Conservation (phyloP, 495 filamentous ascomycete genomes). For the Neurospora discreta region DNA sequence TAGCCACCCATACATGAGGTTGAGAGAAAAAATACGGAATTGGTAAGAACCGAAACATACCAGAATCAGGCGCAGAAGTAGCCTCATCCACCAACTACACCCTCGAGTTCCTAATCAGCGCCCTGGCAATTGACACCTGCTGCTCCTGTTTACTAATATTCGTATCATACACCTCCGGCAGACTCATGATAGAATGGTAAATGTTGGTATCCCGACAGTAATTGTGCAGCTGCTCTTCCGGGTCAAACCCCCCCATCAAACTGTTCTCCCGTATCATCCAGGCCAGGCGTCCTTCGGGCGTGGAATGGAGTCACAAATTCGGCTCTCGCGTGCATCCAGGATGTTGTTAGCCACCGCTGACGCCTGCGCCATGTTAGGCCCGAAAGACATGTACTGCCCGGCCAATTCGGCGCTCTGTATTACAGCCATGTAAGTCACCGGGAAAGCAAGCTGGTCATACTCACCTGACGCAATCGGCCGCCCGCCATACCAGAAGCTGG, state of each 20-base stretch:
- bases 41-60: conserved; percentile 1
- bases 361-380: conserved; percentile 39
- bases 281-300: conserved; percentile 7
- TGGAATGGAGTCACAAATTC: conserved; percentile 12
- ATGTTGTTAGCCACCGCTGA: conserved; percentile 35
- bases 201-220: conserved; percentile 51
- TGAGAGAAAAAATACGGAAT: too few species aligned
- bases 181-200: conserved; percentile 47
- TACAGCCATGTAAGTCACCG: conserved; percentile 38
- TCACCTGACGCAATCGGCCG: conserved; percentile 27
- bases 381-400: conserved; percentile 36
- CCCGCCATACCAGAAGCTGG: conserved; percentile 42
- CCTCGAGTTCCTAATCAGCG: conserved; percentile 58
- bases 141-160: conserved; percentile 63
- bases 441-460: conserved; percentile 26
- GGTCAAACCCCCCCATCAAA: conserved; percentile 36
- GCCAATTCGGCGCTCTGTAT: conserved; percentile 36
- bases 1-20: not conserved
- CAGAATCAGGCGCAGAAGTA: conserved; percentile 61
- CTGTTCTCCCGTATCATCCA: conserved; percentile 53
- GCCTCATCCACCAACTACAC: conserved; percentile 72
- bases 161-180: conserved; percentile 52
- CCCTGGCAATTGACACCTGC: conserved; percentile 62
- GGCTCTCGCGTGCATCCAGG: conserved; percentile 27
- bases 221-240: conserved; percentile 40